Evolutionary conservation across 2,329 filamentous ascomycete species (phyloP).

Genomic region (Hirsutella thompsonii): DNA sequence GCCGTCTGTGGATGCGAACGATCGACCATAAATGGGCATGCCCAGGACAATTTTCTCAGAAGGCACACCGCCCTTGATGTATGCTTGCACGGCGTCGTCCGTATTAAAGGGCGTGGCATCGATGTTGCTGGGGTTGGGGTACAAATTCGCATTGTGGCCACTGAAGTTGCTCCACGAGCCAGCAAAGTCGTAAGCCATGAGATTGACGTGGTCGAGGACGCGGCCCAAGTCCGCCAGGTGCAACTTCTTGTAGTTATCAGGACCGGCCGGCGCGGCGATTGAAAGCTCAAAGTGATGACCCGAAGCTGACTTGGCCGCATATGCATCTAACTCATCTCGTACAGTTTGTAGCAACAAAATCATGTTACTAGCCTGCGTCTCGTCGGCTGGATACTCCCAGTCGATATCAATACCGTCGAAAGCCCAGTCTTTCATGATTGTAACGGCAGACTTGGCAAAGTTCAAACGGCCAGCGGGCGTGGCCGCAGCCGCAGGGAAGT

Average conservation of each 20-base stretch:
- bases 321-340: slow-evolving; percentile 33
- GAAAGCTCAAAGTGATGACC: slow-evolving; percentile 41
- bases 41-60: slow-evolving; percentile 59
- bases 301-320: slow-evolving; percentile 27
- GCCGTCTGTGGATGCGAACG: slow-evolving; percentile 36
- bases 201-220: slow-evolving; percentile 43
- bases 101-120: slow-evolving; percentile 57
- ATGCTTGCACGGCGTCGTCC: slow-evolving; percentile 50
- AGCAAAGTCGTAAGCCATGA: slow-evolving; percentile 70
- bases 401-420: slow-evolving; percentile 35
- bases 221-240: slow-evolving; percentile 32
- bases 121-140: slow-evolving; percentile 37
- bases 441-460: slow-evolving; percentile 59
- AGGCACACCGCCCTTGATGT: slow-evolving; percentile 49
- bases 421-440: slow-evolving; percentile 61
- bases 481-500: slow-evolving; percentile 57
- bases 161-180: slow-evolving; percentile 55
- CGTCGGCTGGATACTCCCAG: slow-evolving; percentile 25
- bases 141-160: slow-evolving; percentile 64
- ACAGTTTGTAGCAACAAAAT: slow-evolving; percentile 29
- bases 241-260: slow-evolving; percentile 33
- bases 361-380: slow-evolving; percentile 28
- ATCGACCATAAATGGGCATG: slow-evolving; percentile 46
- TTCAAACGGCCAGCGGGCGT: slow-evolving; percentile 45
- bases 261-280: slow-evolving; percentile 37